phyloP scores from a whole-genome alignment of 352 stramenopile species.

The Poterioochromonas sp. region DNA sequence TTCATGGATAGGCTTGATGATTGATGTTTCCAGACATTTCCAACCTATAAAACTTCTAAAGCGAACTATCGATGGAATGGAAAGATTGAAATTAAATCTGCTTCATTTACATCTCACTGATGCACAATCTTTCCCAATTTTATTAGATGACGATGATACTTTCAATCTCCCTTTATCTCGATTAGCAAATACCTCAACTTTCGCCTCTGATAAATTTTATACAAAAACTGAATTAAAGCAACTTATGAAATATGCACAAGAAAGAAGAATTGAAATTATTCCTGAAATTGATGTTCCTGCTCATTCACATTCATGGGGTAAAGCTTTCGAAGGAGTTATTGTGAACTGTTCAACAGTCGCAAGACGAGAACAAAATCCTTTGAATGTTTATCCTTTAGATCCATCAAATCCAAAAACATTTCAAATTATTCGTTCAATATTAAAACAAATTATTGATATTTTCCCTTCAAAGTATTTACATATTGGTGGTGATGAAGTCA shows the following conservation, averaged over 20 bases:
- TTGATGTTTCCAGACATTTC: constrained; percentile 15
- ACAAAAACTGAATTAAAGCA: neutral
- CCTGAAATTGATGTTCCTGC: constrained; percentile 19
- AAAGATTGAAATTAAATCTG: neutral
- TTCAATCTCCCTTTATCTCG: neutral
- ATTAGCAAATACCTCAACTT: neutral
- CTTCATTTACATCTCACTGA: constrained; percentile 26
- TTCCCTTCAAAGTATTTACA: constrained; percentile 34
- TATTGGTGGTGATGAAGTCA: constrained; percentile 35
- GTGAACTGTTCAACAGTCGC: constrained; percentile 13
- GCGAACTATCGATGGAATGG: neutral
- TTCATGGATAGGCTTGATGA: neutral
- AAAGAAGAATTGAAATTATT: neutral
- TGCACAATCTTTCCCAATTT: constrained; percentile 5
- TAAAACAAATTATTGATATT: constrained; percentile 9
- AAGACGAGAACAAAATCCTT: neutral
- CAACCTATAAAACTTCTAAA: neutral
- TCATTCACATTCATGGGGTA: constrained; percentile 16
- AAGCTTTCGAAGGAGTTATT: constrained; percentile 21
- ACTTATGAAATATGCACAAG: neutral
- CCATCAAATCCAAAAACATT: constrained; percentile 16
- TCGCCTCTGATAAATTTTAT: neutral
- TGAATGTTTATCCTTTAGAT: constrained; percentile 31
- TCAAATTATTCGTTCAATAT: neutral
- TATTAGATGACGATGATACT: neutral